A percentile compares a stretch with the other conserved stretches of the same genome.
Evolutionary conservation across 441 rosid genomes (phyloP).

Genomic region (Bruguiera hainesii): DNA sequence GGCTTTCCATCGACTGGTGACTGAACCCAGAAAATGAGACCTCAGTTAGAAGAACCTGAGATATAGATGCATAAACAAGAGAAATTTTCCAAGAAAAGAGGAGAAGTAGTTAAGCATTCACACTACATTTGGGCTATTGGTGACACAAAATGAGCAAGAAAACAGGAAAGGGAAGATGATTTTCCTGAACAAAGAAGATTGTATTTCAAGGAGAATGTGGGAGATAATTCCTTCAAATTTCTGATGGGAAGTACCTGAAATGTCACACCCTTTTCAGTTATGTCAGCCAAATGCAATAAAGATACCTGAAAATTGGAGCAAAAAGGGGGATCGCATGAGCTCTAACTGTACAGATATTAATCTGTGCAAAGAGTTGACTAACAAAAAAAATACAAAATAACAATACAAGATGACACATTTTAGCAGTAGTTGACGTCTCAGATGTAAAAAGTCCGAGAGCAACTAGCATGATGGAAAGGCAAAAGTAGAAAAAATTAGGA

Average conservation of each 20-base stretch:
- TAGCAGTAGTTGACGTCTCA: not conserved
- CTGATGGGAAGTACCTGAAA: constrained; percentile 51
- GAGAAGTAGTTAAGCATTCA: not conserved
- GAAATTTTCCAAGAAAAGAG: not conserved
- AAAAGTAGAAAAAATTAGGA: not conserved
- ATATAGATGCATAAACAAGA: not conserved
- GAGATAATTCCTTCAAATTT: not conserved
- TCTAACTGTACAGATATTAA: not conserved
- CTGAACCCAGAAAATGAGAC: constrained; percentile 38
- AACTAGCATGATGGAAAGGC: not conserved
- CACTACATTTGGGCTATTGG: not conserved
- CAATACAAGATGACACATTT: not conserved
- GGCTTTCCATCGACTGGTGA: constrained; percentile 82
- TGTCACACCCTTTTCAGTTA: constrained; percentile 72
- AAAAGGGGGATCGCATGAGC: not conserved
- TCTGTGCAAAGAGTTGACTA: constrained; percentile 4
- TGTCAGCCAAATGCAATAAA: constrained; percentile 68
- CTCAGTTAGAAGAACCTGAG: constrained; percentile 13
- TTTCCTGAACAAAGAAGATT: not conserved
- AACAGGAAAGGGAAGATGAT: not conserved
- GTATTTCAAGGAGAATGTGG: not conserved
- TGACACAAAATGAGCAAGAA: not conserved
- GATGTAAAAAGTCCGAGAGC: not conserved
- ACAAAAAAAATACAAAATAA: not conserved
- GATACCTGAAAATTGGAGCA: constrained; percentile 51